phyloP scores from a whole-genome alignment of 441 rosid genomes.

The Syzygium syzygioides region DNA sequence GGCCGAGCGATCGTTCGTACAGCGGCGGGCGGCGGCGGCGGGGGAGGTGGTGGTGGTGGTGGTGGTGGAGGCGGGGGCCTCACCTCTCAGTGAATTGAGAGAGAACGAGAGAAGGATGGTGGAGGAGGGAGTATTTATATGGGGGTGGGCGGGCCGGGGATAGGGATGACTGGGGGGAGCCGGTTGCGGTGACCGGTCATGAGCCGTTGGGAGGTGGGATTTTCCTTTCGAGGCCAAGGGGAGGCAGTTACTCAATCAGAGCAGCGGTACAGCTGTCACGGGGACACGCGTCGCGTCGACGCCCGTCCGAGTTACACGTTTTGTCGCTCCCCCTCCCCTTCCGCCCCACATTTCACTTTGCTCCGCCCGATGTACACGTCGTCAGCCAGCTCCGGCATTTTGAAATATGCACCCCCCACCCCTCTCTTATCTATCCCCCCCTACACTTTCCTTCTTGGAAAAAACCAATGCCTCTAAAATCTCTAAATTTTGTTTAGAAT shows the following conservation, averaged over 20 bases:
- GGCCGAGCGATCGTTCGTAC: background rate
- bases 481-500: too few relatives aligned
- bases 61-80: constrained; percentile 23
- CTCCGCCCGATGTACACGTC: background rate
- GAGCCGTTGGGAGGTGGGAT: constrained; percentile 33
- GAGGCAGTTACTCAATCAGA: constrained; percentile 30
- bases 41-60: constrained; percentile 3
- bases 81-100: constrained; percentile 5
- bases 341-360: background rate
- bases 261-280: constrained; percentile 46
- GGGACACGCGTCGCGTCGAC: constrained; percentile 39
- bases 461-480: background rate
- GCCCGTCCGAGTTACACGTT: constrained; percentile 31
- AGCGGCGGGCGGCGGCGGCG: background rate
- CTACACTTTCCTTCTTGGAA: background rate
- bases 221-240: constrained; percentile 31
- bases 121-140: constrained; percentile 16
- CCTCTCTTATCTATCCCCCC: background rate
- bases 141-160: constrained; percentile 11
- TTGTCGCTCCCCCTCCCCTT: background rate
- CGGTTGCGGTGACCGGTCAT: constrained; percentile 45
- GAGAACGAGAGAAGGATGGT: constrained; percentile 1
- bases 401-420: background rate
- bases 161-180: constrained; percentile 41
- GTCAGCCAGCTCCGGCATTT: background rate